Evolutionary conservation across 2,329 filamentous ascomycete species (phyloP).

Genomic region (Paramyrothecium roridum): DNA sequence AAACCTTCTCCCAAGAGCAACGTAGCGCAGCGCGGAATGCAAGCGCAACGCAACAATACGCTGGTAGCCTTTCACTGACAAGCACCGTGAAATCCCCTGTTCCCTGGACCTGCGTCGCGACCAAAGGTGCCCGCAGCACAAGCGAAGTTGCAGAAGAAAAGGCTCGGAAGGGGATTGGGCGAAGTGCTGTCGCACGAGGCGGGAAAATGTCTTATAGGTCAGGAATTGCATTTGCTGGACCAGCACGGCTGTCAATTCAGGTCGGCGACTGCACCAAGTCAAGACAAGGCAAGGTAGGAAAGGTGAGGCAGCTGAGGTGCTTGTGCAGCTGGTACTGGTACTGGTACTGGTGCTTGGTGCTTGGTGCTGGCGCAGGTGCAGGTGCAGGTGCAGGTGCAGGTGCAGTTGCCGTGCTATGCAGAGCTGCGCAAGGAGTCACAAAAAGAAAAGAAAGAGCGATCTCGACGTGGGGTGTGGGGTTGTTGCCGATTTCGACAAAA

Average conservation of each 20-base stretch:
- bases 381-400: too few relatives aligned
- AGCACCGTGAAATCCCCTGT: neutral
- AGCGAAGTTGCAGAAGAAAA: neutral
- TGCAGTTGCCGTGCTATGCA: neutral
- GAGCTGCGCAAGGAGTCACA: neutral
- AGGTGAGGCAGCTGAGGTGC: too few relatives aligned
- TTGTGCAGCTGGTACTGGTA: too few relatives aligned
- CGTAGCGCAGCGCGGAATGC: neutral
- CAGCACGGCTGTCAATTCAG: too few relatives aligned
- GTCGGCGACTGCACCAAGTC: too few relatives aligned
- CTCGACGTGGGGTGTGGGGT: neutral
- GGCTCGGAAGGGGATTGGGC: neutral
- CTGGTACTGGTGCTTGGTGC: too few relatives aligned
- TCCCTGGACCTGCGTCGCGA: neutral
- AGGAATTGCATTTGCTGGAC: too few relatives aligned
- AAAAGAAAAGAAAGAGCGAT: neutral
- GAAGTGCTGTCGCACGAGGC: neutral
- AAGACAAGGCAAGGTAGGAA: too few relatives aligned
- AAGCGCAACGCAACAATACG: neutral
- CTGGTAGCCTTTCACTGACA: neutral
- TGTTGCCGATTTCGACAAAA: neutral
- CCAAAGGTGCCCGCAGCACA: neutral
- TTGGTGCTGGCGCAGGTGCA: too few relatives aligned
- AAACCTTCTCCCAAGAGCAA: neutral
- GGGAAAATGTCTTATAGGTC: too few relatives aligned